Evolutionary conservation across 2,329 filamentous ascomycete species (phyloP), one percentile per base, ranked within the genome.

Genomic region (Cercospora canescens): DNA sequence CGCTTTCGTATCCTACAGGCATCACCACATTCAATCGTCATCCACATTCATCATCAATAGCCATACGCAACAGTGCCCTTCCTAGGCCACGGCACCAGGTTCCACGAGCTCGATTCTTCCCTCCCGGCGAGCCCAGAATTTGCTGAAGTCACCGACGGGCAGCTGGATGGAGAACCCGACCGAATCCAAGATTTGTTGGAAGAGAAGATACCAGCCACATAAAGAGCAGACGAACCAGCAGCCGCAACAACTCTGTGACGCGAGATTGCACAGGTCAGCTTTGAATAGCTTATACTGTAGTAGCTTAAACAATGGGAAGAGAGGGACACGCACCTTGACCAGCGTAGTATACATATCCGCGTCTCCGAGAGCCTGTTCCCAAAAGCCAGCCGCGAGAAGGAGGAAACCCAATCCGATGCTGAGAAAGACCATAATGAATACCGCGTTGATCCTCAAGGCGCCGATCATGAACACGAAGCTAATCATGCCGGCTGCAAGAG

Each of bases 161-260:
- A 71, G 50, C 9, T 56, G 32, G 24, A 60, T 50, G 8, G 62
- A 55, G 58, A 67, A 67, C 21, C 64, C 67, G 35, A 67, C 64
- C 1, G 61, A 35, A 16, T 63, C 52, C 11, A 69, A 45, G 14
- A 71, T 50, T 34, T 70, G 67, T 16, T 60, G 54, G 28, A 65
- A 71, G 32, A 86, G 81, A 11, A 87, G 81, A 56, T 70, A 71
- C 66, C 64, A 70, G 12, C 65, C 69, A 6, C 69, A 55, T n/a
- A 71, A 28, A 1, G 57, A 60, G 12, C 60, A 63, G 28, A 62
- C 64, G 39, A 68, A 68, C 61, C 62, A 65, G 26, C 26, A 56
- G 39, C 63, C 66, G 14, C 68, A 66, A 14, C 60, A 28, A 6
- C 63, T 66, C 65, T 69, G 12, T 12, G 4, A 30, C 16, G 16